These are phyloP conservation scores for Phytophthora quininea DNA, from an alignment of 352 stramenopile species.

Conservation along the genomic window DNA sequence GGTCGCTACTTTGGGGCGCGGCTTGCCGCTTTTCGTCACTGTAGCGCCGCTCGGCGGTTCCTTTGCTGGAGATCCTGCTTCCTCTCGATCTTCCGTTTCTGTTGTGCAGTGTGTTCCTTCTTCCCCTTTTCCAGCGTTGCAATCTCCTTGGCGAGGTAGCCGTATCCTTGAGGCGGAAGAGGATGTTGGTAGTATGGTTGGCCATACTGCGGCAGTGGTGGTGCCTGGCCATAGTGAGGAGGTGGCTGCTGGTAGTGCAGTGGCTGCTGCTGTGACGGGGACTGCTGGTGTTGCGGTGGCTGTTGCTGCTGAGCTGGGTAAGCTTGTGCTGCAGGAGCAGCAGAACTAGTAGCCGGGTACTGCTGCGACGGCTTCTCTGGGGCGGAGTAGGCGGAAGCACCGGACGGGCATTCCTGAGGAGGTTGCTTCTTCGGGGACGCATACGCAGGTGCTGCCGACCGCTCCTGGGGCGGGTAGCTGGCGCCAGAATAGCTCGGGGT, in stretches of 20 bases:
- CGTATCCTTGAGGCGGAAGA: neutral
- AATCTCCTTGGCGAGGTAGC: conserved; percentile 6
- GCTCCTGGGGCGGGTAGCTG: neutral
- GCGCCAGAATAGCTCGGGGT: neutral
- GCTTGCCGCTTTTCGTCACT: neutral
- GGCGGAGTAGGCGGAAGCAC: neutral
- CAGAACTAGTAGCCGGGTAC: neutral
- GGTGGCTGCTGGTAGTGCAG: conserved; percentile 41
- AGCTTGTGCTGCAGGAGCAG: neutral
- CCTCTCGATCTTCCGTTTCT: conserved; percentile 2
- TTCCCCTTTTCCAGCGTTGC: conserved; percentile 8
- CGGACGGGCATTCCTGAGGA: neutral
- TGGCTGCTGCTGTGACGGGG: neutral
- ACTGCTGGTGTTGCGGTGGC: neutral
- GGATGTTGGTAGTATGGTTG: neutral
- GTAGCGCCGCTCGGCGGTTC: neutral
- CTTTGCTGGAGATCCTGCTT: neutral
- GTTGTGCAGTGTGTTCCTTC: too few species aligned
- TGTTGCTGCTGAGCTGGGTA: neutral
- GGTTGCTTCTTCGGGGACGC: neutral
- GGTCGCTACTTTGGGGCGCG: too few species aligned
- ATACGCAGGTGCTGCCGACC: neutral
- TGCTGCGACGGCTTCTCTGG: neutral
- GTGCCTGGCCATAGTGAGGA: conserved; percentile 4
- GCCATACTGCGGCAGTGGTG: conserved; percentile 15